A percentile compares a stretch with the other conserved stretches of the same genome.
phyloP scores from a whole-genome alignment of 305 asterid species.

The Solanum hybrid region DNA sequence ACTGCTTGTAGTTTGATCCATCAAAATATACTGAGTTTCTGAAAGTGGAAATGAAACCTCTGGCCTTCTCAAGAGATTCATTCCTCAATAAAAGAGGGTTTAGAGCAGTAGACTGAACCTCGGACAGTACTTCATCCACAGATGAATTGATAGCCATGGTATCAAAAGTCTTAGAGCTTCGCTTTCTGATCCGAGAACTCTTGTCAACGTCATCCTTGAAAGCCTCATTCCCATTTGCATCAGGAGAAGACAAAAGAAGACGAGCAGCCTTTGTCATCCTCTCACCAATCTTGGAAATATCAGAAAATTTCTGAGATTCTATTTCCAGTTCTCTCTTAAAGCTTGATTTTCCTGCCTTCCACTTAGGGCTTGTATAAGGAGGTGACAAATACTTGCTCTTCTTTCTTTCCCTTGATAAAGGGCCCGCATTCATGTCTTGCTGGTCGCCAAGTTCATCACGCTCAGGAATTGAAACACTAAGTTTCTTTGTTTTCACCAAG shows the following conservation, averaged over 20 bases:
- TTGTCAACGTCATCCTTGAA: constrained; percentile 1
- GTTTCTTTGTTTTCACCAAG: not conserved
- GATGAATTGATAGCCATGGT: constrained; percentile 24
- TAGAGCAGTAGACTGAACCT: constrained; percentile 36
- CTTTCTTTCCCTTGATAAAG: constrained; percentile 69
- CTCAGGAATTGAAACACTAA: not conserved
- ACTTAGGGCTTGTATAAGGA: constrained; percentile 40
- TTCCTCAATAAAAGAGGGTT: constrained; percentile 25
- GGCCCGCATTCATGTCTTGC: not conserved
- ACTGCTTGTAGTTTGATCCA: constrained; percentile 23
- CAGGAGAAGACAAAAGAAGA: constrained; percentile 17
- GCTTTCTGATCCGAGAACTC: not conserved
- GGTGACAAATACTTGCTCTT: constrained; percentile 77
- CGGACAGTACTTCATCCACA: constrained; percentile 23
- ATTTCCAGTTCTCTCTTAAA: constrained; percentile 17
- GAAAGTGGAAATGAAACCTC: constrained; percentile 39
- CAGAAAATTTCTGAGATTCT: constrained; percentile 23
- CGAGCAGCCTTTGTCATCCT: constrained; percentile 24
- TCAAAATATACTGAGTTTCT: constrained; percentile 34
- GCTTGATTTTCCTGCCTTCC: constrained; percentile 19
- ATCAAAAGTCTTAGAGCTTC: constrained; percentile 2
- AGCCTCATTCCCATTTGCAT: constrained; percentile 1
- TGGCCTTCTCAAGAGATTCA: constrained; percentile 26
- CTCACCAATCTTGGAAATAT: constrained; percentile 24
- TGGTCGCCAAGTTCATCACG: not conserved